phyloP scores from a whole-genome alignment of 305 asterid genomes.

The Ajuga reptans region DNA sequence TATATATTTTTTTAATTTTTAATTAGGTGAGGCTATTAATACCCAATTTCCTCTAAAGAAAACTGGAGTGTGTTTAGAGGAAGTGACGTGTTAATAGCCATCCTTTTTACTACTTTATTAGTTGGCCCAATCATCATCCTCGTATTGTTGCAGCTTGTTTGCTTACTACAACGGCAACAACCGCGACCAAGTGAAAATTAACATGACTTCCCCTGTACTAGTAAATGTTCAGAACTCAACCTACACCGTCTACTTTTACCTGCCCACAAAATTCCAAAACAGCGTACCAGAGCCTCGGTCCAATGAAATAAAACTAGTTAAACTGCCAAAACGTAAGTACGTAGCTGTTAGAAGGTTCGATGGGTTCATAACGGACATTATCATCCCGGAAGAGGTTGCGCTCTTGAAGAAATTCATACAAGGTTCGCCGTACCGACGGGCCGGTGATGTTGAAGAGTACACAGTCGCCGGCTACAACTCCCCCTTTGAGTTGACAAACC shows the following conservation, averaged over 20 bases:
- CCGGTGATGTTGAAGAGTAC: neutral
- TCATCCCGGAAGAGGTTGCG: neutral
- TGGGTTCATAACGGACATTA: neutral
- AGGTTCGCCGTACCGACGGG: constrained; percentile 18
- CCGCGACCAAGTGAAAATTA: no score
- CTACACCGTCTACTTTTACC: neutral
- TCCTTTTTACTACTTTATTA: no score
- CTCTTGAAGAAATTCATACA: constrained; percentile 11
- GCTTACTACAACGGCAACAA: no score
- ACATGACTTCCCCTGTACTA: constrained; percentile 15
- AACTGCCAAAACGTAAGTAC: constrained; percentile 17
- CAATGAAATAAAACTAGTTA: no score
- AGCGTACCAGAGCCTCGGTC: neutral
- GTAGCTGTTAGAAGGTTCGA: constrained; percentile 23
- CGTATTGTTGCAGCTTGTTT: no score
- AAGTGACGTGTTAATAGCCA: no score
- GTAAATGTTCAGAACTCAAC: constrained; percentile 1
- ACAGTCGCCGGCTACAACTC: constrained; percentile 15
- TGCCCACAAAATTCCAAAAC: neutral
- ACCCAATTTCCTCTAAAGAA: no score
- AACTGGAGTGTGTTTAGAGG: no score
- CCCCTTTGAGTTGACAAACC: neutral
- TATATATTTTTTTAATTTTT: no score
- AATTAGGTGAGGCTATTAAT: no score
- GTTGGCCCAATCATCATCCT: no score